A percentile compares a stretch with the other conserved stretches of the same genome.
These are phyloP conservation scores for Cladophialophora exuberans DNA, from an alignment of 2,329 filamentous ascomycete species.

Conservation along the genomic window DNA sequence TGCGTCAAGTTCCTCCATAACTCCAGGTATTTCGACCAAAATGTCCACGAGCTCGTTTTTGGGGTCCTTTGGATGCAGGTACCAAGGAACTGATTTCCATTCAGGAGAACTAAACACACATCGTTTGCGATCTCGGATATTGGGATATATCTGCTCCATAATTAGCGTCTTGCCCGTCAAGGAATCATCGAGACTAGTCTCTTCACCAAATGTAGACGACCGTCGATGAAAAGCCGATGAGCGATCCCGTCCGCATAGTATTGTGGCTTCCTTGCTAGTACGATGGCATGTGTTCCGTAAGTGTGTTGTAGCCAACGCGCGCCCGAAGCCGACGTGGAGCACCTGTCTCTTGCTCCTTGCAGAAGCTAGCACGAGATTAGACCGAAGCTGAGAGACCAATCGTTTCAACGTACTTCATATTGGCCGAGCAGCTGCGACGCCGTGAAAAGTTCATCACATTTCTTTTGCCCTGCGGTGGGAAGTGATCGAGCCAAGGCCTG, in stretches of 20 bases:
- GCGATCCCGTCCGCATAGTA: slow-evolving; percentile 1
- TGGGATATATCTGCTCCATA: slow-evolving; percentile 12
- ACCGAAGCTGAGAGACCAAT: neutral
- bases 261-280: neutral
- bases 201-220: slow-evolving; percentile 9
- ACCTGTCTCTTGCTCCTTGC: neutral
- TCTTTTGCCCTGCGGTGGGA: neutral
- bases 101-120: neutral
- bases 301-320: slow-evolving; percentile 2
- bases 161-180: neutral
- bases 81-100: slow-evolving; percentile 10
- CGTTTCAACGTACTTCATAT: neutral
- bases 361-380: neutral
- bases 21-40: slow-evolving; percentile 5
- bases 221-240: slow-evolving; percentile 4
- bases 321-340: neutral
- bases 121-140: slow-evolving; percentile 4
- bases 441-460: neutral
- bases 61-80: slow-evolving; percentile 1
- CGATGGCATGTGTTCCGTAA: neutral
- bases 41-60: slow-evolving; percentile 8
- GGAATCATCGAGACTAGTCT: too few relatives aligned
- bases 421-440: neutral
- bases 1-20: slow-evolving; percentile 1
- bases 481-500: neutral